Evolutionary conservation across 768 basidiomycete genomes (phyloP).

Genomic region (Boletus sensibilis): DNA sequence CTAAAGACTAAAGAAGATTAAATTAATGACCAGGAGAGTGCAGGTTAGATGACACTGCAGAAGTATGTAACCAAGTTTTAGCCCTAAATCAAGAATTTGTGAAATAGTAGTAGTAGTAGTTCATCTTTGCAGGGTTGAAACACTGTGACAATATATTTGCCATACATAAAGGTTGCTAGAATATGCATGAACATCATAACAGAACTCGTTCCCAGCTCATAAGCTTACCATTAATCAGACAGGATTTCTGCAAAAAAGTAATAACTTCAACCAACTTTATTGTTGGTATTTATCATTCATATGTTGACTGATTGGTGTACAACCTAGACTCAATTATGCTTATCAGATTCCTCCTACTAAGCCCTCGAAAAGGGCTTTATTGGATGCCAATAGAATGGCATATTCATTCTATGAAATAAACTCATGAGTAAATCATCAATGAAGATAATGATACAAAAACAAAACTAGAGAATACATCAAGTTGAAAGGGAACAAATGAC

Average conservation of each 20-base stretch:
- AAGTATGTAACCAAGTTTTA: too few species aligned
- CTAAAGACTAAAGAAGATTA: too few species aligned
- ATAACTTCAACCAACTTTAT: not conserved
- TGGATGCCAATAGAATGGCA: constrained; percentile 11
- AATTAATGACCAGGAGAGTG: too few species aligned
- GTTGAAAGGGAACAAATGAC: not conserved
- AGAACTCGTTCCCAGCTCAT: not conserved
- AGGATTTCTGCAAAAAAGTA: not conserved
- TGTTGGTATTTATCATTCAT: not conserved
- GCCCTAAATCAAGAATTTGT: too few species aligned
- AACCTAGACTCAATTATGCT: not conserved
- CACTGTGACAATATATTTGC: too few species aligned
- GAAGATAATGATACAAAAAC: not conserved
- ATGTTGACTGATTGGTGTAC: not conserved
- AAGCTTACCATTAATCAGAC: not conserved
- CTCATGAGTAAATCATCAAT: not conserved
- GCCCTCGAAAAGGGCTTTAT: constrained; percentile 12
- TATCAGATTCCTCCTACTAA: constrained; percentile 8
- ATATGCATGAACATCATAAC: not conserved
- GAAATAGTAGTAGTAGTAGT: too few species aligned
- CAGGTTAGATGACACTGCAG: too few species aligned
- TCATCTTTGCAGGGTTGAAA: too few species aligned
- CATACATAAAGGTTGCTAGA: too few species aligned
- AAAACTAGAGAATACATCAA: not conserved
- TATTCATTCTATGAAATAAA: constrained; percentile 20